Evolutionary conservation across 352 stramenopile species (phyloP), one percentile per base, ranked within the genome.

Genomic region (Phytophthora rubi): DNA sequence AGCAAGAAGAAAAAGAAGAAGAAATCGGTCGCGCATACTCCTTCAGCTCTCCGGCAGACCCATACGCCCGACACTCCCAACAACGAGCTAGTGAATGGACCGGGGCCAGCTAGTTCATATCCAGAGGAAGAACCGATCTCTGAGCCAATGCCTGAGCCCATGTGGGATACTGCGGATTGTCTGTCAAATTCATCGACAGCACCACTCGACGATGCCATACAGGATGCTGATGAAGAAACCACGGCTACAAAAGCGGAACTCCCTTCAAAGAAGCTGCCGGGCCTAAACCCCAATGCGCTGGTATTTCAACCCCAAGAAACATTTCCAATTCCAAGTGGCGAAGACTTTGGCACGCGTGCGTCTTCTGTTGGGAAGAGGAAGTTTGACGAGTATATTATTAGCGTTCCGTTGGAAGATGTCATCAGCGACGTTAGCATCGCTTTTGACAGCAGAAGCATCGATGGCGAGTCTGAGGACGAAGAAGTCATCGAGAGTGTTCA

Each of bases 341-440:
- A 65, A 63, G 42, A 62, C 18, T 21, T 42, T 3, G 21, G 51
- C 8, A 23, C 32, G 58, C 64, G 49, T 33, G 57, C 47, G 37
- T 58, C 39, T 35, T 65, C 63, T 55, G 62, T 32, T 18, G 76
- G 83, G 3, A 93, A 95, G 59, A 82, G 85, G 16, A 93, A 92
- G 53, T 78, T 92, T 37, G 88, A 93, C 42, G 75, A 89, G 47
- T 93, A 86, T 51, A 79, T 93, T 53, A 69, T 94, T 18, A 76
- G 76, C 35, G 73, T 90, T 5, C 64, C 73, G 26, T 66, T 49
- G 51, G 65, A 81, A 52, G 78, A 87, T 53, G 62, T 80, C 8
- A 49, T 45, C 4, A 67, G 60, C 54, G 77, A 76, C 7, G 63
- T 65, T 6, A 56, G 62, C 4, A 66, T 35, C 44, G 18, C n/a